Percentiles rank a stretch among this genome's conserved stretches.
Evolutionary conservation across 805 yeast species (phyloP).

Genomic region (Cyberlindnera japonica): DNA sequence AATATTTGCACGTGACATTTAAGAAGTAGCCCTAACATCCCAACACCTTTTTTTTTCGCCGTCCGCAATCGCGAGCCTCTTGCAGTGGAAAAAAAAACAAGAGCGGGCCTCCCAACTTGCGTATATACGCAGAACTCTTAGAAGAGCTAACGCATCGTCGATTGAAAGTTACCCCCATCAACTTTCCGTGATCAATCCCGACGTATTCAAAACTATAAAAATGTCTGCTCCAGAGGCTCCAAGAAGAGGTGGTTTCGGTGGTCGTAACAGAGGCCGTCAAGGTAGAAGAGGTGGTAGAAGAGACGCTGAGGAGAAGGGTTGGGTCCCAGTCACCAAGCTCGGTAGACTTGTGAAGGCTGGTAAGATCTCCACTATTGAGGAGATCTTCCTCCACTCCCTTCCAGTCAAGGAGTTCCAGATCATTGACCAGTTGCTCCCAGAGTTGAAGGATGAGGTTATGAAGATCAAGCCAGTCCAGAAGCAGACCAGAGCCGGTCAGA

Average conservation of each 20-base stretch:
- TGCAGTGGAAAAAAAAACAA: constrained; percentile 7
- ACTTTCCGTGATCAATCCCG: constrained; percentile 52
- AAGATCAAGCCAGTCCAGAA: constrained; percentile 99
- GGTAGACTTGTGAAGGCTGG: constrained; percentile 99
- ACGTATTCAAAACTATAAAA: constrained; percentile 28
- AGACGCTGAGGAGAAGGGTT: constrained; percentile 93
- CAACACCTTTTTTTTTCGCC: background rate
- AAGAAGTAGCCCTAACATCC: background rate
- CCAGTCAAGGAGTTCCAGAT: constrained; percentile 99
- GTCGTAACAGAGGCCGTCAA: constrained; percentile 55
- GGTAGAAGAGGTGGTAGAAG: constrained; percentile 77
- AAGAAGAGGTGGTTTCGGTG: constrained; percentile 52
- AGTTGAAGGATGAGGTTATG: constrained; percentile 97
- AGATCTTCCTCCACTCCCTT: constrained; percentile 98
- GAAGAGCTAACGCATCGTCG: constrained; percentile 33
- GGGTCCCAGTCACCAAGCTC: constrained; percentile 99
- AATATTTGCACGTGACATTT: background rate
- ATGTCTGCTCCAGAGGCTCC: constrained; percentile 41
- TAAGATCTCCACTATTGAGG: constrained; percentile 93
- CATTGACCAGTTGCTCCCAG: constrained; percentile 94
- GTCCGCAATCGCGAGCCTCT: background rate
- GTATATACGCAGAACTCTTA: too few species aligned
- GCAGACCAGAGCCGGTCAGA: constrained; percentile 99
- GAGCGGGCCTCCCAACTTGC: too few species aligned
- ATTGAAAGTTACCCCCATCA: constrained; percentile 53